phyloP scores from a whole-genome alignment of 2,329 filamentous ascomycete species.

The Aspergillus calidoustus region DNA sequence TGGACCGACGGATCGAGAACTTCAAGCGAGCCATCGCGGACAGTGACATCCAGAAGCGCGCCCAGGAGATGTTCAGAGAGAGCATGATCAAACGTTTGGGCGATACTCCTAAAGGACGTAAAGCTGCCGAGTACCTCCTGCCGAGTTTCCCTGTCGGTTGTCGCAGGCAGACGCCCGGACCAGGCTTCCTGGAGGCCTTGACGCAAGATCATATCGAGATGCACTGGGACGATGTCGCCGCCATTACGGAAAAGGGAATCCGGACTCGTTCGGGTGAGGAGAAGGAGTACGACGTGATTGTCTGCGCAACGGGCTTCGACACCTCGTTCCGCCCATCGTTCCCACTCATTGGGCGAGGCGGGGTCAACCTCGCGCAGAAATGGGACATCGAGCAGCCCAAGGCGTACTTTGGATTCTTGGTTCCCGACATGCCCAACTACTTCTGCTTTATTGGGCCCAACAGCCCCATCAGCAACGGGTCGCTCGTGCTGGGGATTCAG shows the following conservation, averaged over 20 bases:
- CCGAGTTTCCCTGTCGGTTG: constrained; percentile 30
- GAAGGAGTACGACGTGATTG: constrained; percentile 30
- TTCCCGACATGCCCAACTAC: background rate
- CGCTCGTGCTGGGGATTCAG: background rate
- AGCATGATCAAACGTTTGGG: constrained; percentile 25
- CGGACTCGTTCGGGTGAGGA: constrained; percentile 17
- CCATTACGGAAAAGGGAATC: constrained; percentile 25
- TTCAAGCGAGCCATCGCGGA: constrained; percentile 12
- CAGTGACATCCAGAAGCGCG: constrained; percentile 5
- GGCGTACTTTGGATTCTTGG: background rate
- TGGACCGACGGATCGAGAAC: constrained; percentile 14
- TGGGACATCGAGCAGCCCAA: background rate
- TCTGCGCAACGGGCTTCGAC: constrained; percentile 49
- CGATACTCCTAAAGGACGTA: constrained; percentile 6
- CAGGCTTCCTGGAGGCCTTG: constrained; percentile 32
- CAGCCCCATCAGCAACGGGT: background rate
- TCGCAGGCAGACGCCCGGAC: constrained; percentile 30
- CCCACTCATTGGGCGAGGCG: constrained; percentile 35
- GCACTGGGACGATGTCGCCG: constrained; percentile 25
- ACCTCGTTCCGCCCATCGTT: constrained; percentile 42
- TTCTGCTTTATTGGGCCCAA: constrained; percentile 1
- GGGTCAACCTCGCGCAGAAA: constrained; percentile 17
- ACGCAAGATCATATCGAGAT: constrained; percentile 28
- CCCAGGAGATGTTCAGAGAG: constrained; percentile 10
- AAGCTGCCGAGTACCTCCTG: constrained; percentile 19